Base-by-base conservation (phyloP, 2,329 filamentous ascomycete species). In the Colletotrichum sp. region DNA sequence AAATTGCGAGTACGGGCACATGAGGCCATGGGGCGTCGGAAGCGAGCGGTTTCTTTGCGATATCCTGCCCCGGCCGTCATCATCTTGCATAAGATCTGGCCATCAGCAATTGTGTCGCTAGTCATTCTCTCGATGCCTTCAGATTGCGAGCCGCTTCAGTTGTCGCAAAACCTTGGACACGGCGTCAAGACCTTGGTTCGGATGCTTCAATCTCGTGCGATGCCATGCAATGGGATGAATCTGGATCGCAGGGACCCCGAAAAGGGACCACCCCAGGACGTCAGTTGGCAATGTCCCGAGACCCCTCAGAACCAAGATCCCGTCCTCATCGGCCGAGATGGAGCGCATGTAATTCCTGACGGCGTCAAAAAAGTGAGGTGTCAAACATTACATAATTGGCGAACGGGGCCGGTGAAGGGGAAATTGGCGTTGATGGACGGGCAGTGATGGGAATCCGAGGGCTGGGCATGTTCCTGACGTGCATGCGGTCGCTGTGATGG, bases 41-140 rank as follows among this genome's bases (percentile, higher is more conserved):
- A 63, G 62, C 63, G 63, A 75, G 72, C 68, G 68, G 39, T 69
- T 72, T 67, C 24, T 30, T 75, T 39, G 72, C 55, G 13, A 67
- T 26, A 10, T 16, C 15, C 57, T 26, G 34, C 36, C 34, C n/a
- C 36, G 24, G 62, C 72, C 62, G 62, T 60, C 68, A 67, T 67
- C 28, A 62, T 71, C 32, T 66, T 62, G 68, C 52, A 67, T 66
- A 36, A 28, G 15, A 71, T 55, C 62, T 72, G 68, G 26, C 68
- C 22, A 71, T 55, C 10, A 13, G 60, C 30, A 22, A 39, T 16
- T 48, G 0, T 60, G 36, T 18, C 34, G 13, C 28, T 57, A n/a
- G 15, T 34, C 24, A n/a, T 12, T 36, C n/a, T 39, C 16, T 64
- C 60, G n/a, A 64, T 64, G 60, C 12, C 60, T 18, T 64, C 60